Evolutionary conservation across 495 filamentous ascomycete genomes (phyloP).

Genomic region (Podospora australis): DNA sequence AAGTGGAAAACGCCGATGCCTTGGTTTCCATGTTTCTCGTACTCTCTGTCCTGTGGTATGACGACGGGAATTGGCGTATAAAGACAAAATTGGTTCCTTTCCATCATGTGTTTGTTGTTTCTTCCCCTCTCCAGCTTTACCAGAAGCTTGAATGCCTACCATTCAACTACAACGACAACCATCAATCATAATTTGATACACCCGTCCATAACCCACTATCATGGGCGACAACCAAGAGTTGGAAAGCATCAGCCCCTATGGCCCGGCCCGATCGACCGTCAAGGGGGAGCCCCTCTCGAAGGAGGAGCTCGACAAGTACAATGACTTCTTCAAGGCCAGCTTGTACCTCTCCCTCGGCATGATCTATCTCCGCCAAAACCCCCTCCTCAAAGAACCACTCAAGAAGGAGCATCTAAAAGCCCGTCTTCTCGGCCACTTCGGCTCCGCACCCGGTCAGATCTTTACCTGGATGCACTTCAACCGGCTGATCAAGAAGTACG

Average conservation of each 20-base stretch:
- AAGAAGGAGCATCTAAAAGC: slow-evolving; percentile 58
- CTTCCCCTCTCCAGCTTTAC: slow-evolving; percentile 1
- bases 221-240: slow-evolving; percentile 29
- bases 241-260: slow-evolving; percentile 55
- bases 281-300: slow-evolving; percentile 49
- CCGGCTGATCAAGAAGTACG: slow-evolving; percentile 68
- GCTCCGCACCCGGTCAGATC: slow-evolving; percentile 64
- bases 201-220: slow-evolving; percentile 5
- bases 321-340: slow-evolving; percentile 62
- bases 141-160: slow-evolving; percentile 2
- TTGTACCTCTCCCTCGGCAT: slow-evolving; percentile 68
- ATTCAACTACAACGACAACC: neutral
- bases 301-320: slow-evolving; percentile 59
- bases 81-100: neutral
- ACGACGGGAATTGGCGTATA: too few relatives aligned
- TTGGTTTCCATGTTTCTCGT: too few relatives aligned
- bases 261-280: slow-evolving; percentile 58
- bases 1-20: too few relatives aligned
- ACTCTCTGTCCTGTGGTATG: too few relatives aligned
- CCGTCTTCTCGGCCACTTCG: slow-evolving; percentile 67
- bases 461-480: slow-evolving; percentile 77
- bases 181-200: too few relatives aligned
- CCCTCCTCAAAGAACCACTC: slow-evolving; percentile 57
- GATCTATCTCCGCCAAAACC: slow-evolving; percentile 66
- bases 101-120: neutral